phyloP scores from a whole-genome alignment of 2,329 filamentous ascomycete genomes.

The Xylaria sp. region DNA sequence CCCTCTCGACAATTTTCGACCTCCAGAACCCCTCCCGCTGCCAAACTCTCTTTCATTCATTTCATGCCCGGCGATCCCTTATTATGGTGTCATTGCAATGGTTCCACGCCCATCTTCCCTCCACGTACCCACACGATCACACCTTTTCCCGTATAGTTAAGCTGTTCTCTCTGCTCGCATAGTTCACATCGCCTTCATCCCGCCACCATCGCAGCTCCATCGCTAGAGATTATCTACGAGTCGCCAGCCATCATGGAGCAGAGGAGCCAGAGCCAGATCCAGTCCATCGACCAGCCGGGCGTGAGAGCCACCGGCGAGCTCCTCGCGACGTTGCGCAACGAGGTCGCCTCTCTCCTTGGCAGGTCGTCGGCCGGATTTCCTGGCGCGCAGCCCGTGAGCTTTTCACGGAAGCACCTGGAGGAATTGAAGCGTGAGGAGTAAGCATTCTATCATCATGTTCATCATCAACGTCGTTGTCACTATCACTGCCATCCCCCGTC shows the following conservation, averaged over 20 bases:
- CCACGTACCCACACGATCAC: neutral
- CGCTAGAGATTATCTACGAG: neutral
- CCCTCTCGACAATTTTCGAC: neutral
- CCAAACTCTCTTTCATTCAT: neutral
- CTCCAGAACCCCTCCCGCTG: neutral
- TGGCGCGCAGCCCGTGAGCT: conserved; percentile 91
- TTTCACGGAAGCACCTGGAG: conserved; percentile 72
- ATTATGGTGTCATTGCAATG: conserved; percentile 7
- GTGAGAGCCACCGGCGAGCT: conserved; percentile 59
- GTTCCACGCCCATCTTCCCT: neutral
- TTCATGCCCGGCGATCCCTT: neutral
- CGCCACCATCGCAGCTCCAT: neutral
- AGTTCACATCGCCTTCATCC: neutral
- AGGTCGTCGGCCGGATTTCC: conserved; percentile 68
- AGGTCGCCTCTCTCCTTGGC: conserved; percentile 71
- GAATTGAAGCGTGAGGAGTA: conserved; percentile 76
- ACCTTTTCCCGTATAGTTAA: neutral
- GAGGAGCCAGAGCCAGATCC: conserved; percentile 33
- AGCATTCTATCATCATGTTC: conserved; percentile 25
- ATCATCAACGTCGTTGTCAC: neutral
- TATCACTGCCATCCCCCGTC: neutral
- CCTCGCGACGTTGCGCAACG: conserved; percentile 57
- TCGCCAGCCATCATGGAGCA: conserved; percentile 13
- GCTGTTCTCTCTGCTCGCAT: neutral
- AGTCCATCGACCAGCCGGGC: conserved; percentile 56